Conservation (phyloP, 805 yeast genomes). For the Yamadazyma phyllophila region DNA sequence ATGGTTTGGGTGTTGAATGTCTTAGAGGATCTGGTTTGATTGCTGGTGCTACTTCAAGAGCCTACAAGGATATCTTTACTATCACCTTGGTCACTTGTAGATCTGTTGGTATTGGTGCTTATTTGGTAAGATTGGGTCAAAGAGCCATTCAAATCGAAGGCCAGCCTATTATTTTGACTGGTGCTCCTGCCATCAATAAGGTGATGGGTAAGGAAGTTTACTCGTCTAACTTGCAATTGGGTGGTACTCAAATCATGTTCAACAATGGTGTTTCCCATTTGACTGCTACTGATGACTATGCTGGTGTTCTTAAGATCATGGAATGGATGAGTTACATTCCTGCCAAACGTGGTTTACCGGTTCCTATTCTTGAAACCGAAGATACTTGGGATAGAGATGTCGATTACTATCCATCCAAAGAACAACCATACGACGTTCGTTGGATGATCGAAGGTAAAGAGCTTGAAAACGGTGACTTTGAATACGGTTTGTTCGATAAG, state of each 20-base stretch:
- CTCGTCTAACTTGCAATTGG: conserved; percentile 93
- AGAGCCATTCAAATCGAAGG: conserved; percentile 99
- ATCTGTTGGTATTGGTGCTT: conserved; percentile 99
- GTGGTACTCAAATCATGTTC: conserved; percentile 99
- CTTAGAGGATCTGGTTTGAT: conserved; percentile 96
- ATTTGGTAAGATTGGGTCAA: conserved; percentile 96
- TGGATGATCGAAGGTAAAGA: conserved; percentile 89
- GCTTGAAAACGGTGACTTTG: conserved; percentile 66
- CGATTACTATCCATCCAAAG: conserved; percentile 70
- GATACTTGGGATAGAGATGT: conserved; percentile 95
- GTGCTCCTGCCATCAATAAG: conserved; percentile 98
- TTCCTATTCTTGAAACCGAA: conserved; percentile 78
- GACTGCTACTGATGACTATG: conserved; percentile 95
- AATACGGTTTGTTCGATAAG: conserved; percentile 87
- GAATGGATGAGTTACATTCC: conserved; percentile 96
- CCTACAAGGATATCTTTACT: conserved; percentile 96
- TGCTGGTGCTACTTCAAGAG: conserved; percentile 98
- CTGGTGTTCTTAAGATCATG: conserved; percentile 92
- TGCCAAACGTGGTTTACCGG: conserved; percentile 82
- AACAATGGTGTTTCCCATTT: conserved; percentile 96
- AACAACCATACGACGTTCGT: conserved; percentile 84
- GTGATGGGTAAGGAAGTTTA: conserved; percentile 95
- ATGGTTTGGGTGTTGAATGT: conserved; percentile 98
- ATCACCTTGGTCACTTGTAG: conserved; percentile 98
- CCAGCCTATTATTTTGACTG: conserved; percentile 96